These are phyloP conservation scores for Fusarium secorum DNA, from an alignment of 2,329 filamentous ascomycete genomes.

Conservation along the genomic window DNA sequence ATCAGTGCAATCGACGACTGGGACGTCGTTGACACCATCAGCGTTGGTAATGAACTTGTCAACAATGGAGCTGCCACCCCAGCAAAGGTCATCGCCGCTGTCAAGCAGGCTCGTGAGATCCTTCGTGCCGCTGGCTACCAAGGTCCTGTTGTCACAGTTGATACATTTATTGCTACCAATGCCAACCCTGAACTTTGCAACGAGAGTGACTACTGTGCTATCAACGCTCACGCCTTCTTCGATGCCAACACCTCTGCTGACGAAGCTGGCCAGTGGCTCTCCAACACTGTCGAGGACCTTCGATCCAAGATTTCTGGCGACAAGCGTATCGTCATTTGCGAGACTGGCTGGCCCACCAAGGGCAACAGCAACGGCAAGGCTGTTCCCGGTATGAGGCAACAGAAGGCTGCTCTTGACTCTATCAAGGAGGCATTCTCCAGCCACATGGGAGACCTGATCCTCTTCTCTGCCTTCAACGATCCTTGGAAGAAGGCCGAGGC, in stretches of 20 bases:
- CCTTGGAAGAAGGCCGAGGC: constrained; percentile 74
- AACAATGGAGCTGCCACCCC: constrained; percentile 66
- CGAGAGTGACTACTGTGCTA: constrained; percentile 78
- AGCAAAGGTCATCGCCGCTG: constrained; percentile 62
- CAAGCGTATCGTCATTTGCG: constrained; percentile 77
- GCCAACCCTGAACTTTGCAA: constrained; percentile 74
- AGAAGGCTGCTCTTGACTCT: constrained; percentile 69
- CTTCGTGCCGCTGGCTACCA: constrained; percentile 71
- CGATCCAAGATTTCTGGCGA: constrained; percentile 51
- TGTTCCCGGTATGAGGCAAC: constrained; percentile 73
- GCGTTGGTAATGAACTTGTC: constrained; percentile 83
- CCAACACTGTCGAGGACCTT: constrained; percentile 59
- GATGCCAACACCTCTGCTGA: constrained; percentile 67
- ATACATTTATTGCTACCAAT: constrained; percentile 76
- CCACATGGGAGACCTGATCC: constrained; percentile 63
- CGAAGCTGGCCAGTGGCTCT: constrained; percentile 73
- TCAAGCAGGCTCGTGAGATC: constrained; percentile 63
- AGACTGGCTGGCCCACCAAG: constrained; percentile 83
- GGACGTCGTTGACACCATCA: constrained; percentile 73
- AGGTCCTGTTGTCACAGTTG: constrained; percentile 80
- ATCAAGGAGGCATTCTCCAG: constrained; percentile 67
- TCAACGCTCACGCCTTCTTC: constrained; percentile 88
- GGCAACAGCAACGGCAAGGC: constrained; percentile 72
- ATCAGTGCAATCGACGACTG: constrained; percentile 70
- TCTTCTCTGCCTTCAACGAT: constrained; percentile 84